phyloP scores from a whole-genome alignment of 345 rosid species.

The Hevea brasiliensis region DNA sequence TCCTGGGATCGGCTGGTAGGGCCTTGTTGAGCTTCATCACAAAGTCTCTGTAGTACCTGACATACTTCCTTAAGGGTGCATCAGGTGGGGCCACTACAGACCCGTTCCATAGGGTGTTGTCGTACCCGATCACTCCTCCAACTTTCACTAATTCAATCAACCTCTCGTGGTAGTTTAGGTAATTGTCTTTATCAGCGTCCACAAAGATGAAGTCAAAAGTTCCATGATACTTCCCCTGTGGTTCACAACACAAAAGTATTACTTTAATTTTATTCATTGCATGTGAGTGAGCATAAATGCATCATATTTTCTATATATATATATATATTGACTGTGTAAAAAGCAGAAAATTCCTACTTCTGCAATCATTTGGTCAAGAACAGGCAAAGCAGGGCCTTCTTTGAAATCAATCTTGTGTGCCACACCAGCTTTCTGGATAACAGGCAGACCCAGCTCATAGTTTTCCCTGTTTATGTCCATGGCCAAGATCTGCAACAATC shows the following conservation, averaged over 20 bases:
- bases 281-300: too few relatives aligned
- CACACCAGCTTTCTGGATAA: slow-evolving; percentile 88
- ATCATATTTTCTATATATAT: too few relatives aligned
- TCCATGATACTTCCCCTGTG: slow-evolving; percentile 75
- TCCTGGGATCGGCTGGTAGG: slow-evolving; percentile 92
- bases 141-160: slow-evolving; percentile 77
- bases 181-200: slow-evolving; percentile 98
- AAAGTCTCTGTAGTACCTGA: slow-evolving; percentile 82
- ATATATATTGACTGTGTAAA: too few relatives aligned
- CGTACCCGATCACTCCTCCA: slow-evolving; percentile 92
- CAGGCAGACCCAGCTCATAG: slow-evolving; percentile 86
- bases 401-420: slow-evolving; percentile 94
- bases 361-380: slow-evolving; percentile 73
- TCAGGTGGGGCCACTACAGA: slow-evolving; percentile 87
- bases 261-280: not conserved
- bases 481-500: slow-evolving; percentile 69
- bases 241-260: slow-evolving; percentile 1
- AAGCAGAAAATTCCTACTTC: slow-evolving; percentile 55
- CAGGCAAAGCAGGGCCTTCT: slow-evolving; percentile 98
- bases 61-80: slow-evolving; percentile 83
- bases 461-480: slow-evolving; percentile 92
- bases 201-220: slow-evolving; percentile 85
- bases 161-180: slow-evolving; percentile 84
- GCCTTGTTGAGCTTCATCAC: slow-evolving; percentile 95
- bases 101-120: slow-evolving; percentile 97